These are phyloP conservation scores for Pseudocercospora musae DNA, from an alignment of 2,329 filamentous ascomycete species.

Conservation along the genomic window DNA sequence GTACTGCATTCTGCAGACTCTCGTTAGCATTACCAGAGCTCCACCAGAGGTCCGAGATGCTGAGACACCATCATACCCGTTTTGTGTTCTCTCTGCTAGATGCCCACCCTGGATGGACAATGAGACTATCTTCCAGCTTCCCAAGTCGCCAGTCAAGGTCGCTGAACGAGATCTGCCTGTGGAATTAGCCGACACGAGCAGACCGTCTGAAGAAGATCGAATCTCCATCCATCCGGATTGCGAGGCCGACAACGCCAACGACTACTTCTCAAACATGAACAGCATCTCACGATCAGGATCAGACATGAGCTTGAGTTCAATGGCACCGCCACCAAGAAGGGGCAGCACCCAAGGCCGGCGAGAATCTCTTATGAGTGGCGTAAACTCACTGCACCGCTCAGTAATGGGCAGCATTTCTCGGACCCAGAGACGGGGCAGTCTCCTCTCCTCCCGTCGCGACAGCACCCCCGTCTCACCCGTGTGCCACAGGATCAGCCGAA, in stretches of 20 bases:
- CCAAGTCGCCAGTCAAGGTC: conserved; percentile 1
- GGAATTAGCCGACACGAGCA: conserved; percentile 11
- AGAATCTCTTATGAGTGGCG: conserved; percentile 37
- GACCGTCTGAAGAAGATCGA: conserved; percentile 20
- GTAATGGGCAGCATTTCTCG: conserved; percentile 30
- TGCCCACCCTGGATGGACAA: conserved; percentile 40
- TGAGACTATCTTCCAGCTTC: background rate
- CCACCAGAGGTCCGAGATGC: conserved; percentile 60
- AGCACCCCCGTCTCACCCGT: conserved; percentile 2
- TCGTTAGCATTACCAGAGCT: conserved; percentile 60
- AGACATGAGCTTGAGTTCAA: conserved; percentile 18
- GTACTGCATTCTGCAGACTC: conserved; percentile 70
- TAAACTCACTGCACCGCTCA: conserved; percentile 31
- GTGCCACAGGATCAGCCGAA: background rate
- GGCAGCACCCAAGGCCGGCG: conserved; percentile 30
- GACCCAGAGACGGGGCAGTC: conserved; percentile 19
- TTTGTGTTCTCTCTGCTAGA: conserved; percentile 47
- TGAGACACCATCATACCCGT: conserved; percentile 57
- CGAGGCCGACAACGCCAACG: conserved; percentile 40
- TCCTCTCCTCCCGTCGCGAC: background rate
- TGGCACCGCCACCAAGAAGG: conserved; percentile 18
- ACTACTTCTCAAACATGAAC: conserved; percentile 31
- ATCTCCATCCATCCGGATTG: conserved; percentile 46
- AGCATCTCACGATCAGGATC: conserved; percentile 21
- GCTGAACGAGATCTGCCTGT: background rate